Conservation (phyloP, 2,329 filamentous ascomycete species). For the Penicillium frequentans region DNA sequence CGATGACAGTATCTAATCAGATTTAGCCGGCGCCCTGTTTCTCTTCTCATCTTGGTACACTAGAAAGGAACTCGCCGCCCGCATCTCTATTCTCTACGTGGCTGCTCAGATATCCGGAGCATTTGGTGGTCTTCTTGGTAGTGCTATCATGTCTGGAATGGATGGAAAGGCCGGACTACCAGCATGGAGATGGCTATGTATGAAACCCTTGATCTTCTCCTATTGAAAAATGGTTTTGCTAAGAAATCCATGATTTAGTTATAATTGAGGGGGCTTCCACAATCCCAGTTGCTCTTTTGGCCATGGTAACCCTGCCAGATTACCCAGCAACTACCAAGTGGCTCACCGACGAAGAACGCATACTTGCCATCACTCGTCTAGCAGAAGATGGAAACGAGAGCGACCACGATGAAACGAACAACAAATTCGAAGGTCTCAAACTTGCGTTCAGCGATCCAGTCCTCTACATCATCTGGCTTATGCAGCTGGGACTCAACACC, state of each 20-base stretch:
- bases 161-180: slow-evolving; percentile 34
- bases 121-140: slow-evolving; percentile 57
- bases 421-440: slow-evolving; percentile 54
- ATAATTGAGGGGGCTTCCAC: slow-evolving; percentile 70
- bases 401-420: slow-evolving; percentile 60
- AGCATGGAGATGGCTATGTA: slow-evolving; percentile 39
- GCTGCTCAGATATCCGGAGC: slow-evolving; percentile 52
- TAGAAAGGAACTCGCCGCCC: slow-evolving; percentile 58
- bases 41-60: slow-evolving; percentile 60
- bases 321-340: slow-evolving; percentile 64
- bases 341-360: slow-evolving; percentile 59
- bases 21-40: slow-evolving; percentile 4
- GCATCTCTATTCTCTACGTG: slow-evolving; percentile 55
- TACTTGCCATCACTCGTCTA: slow-evolving; percentile 61
- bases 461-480: not conserved
- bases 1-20: not conserved
- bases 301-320: slow-evolving; percentile 65
- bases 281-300: slow-evolving; percentile 57
- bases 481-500: slow-evolving; percentile 18
- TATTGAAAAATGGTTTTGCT: slow-evolving; percentile 6
- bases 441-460: slow-evolving; percentile 54
- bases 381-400: slow-evolving; percentile 66
- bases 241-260: slow-evolving; percentile 56
- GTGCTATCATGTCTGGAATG: slow-evolving; percentile 49
- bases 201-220: slow-evolving; percentile 6